Percentiles rank a stretch among this genome's conserved stretches.
These are phyloP conservation scores for Sarocladiaceae sp. DNA, from an alignment of 2,329 filamentous ascomycete genomes.

Conservation along the genomic window DNA sequence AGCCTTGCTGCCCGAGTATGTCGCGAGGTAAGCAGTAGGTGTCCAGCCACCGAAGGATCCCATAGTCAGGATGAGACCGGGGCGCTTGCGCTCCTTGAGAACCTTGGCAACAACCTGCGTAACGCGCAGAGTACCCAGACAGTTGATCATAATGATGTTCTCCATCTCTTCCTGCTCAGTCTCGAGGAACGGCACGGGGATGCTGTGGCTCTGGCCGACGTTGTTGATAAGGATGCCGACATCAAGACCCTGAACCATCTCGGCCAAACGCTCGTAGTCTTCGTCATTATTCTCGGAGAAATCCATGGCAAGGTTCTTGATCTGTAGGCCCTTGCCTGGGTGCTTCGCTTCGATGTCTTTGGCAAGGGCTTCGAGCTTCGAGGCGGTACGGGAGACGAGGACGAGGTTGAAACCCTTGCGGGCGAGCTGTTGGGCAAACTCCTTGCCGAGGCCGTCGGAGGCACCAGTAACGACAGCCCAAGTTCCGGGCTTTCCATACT, in stretches of 20 bases:
- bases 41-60: conserved; percentile 91
- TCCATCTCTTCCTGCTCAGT: conserved; percentile 75
- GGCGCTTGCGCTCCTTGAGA: conserved; percentile 72
- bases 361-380: conserved; percentile 76
- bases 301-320: conserved; percentile 84
- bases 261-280: conserved; percentile 71
- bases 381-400: conserved; percentile 90
- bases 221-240: conserved; percentile 92
- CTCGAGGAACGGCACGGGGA: conserved; percentile 81
- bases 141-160: conserved; percentile 94
- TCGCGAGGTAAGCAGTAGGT: conserved; percentile 86
- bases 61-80: conserved; percentile 89
- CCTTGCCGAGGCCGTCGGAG: conserved; percentile 93
- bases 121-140: conserved; percentile 78
- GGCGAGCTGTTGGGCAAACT: conserved; percentile 87
- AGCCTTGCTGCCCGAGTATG: conserved; percentile 95
- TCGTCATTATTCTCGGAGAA: conserved; percentile 71
- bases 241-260: conserved; percentile 66
- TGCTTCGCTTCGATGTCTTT: conserved; percentile 68
- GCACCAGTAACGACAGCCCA: conserved; percentile 95
- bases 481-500: conserved; percentile 83
- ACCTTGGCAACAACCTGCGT: conserved; percentile 80
- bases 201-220: conserved; percentile 88
- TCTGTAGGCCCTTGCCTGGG: conserved; percentile 54
- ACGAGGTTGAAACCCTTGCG: conserved; percentile 90